Evolutionary conservation across 768 basidiomycete species (phyloP).

Genomic region (Fomitopsis serialis): DNA sequence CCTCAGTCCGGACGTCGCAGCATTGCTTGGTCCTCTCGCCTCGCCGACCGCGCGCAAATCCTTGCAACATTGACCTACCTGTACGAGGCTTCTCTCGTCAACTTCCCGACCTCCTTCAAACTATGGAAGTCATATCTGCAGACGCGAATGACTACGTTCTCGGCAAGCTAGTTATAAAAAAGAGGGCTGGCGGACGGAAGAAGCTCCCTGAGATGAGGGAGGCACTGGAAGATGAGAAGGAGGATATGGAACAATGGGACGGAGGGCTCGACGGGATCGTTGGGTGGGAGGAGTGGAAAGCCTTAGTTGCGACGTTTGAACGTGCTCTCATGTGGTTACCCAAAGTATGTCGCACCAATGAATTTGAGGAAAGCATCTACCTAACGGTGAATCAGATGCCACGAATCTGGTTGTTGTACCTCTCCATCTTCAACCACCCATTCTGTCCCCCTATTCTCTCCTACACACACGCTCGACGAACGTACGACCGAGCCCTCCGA

Average conservation of each 20-base stretch:
- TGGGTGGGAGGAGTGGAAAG: conserved; percentile 97
- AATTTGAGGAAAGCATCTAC: conserved; percentile 5
- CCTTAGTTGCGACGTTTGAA: conserved; percentile 83
- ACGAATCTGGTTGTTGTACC: conserved; percentile 89
- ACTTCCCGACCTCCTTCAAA: conserved; percentile 90
- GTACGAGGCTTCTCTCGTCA: conserved; percentile 86
- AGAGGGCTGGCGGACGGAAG: conserved; percentile 82
- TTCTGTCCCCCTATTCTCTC: conserved; percentile 80
- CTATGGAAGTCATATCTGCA: conserved; percentile 92
- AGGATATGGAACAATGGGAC: conserved; percentile 81
- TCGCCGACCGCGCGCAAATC: conserved; percentile 66
- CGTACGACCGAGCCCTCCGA: conserved; percentile 91
- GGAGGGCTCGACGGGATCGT: conserved; percentile 80
- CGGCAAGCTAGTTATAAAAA: conserved; percentile 65
- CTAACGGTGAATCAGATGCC: conserved; percentile 58
- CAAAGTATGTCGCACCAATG: conserved; percentile 46
- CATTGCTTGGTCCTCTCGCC: conserved; percentile 75
- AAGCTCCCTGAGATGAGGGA: conserved; percentile 91
- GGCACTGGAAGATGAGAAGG: conserved; percentile 78
- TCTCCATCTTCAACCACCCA: conserved; percentile 86
- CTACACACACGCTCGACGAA: conserved; percentile 86
- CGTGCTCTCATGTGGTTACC: conserved; percentile 94
- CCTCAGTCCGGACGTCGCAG: conserved; percentile 42
- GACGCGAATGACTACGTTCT: conserved; percentile 84
- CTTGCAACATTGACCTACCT: conserved; percentile 83